Evolutionary conservation across 1,284 basidiomycete species (phyloP), one percentile per base, ranked within the genome.

Genomic region (Rhodofomes roseus): DNA sequence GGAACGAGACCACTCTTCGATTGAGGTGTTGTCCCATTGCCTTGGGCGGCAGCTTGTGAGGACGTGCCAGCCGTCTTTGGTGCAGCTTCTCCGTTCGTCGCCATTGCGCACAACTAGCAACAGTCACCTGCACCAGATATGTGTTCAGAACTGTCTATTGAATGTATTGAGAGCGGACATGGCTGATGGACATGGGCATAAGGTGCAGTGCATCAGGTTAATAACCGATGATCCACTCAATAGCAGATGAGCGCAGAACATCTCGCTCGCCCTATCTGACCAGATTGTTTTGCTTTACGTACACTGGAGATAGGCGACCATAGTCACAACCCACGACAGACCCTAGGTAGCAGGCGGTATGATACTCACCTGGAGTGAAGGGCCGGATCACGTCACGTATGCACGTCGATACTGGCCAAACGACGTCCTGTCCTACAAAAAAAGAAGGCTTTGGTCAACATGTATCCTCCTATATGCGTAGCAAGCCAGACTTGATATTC

Each of bases 1-100:
- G 91, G 90, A 2, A 92, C 82, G 27, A 92, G 78, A 57, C 68
- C 62, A 73, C 68, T 62, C 75, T 75, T 74, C 65, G 66, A 62
- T 54, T 69, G 72, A 8, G 56, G 29, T 1, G 67, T 54, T 22
- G 74, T 60, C 52, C 79, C 81, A 70, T 82, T 84, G 51, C 75
- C 68, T 50, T 76, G 62, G 41, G 73, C 65, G 14, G 65, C 54
- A 29, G 58, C 36, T 12, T 59, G 37, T 52, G 59, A 40, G 20
- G 60, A 48, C 1, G 66, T 57, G 16, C 62, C 57, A n/a, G 60
- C 40, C 20, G 60, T 57, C 36, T 52, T 55, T 20, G 60, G 62
- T 22, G 65, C 59, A 43, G 48, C 59, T 18, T 60, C 63, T 9
- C 63, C 65, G 14, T 63, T 63, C n/a, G 59, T 36, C 27, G 59